Percentiles rank a stretch among this genome's conserved stretches.
Conservation (phyloP, 768 basidiomycete genomes). For the Tricholoma flavovirens region DNA sequence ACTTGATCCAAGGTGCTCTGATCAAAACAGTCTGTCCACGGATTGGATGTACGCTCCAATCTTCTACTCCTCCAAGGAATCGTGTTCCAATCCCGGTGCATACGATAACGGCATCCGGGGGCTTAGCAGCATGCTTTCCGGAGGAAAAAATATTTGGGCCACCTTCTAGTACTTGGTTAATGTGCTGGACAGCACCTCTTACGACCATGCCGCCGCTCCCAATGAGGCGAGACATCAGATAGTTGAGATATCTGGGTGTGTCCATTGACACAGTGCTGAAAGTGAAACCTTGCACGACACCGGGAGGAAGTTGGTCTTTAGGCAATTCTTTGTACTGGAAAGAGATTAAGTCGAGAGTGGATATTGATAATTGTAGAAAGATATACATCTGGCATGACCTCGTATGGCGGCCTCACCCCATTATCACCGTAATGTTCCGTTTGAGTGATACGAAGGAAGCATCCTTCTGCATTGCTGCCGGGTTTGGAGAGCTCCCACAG, state of each 20-base stretch:
- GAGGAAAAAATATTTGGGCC: slow-evolving; percentile 35
- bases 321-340: slow-evolving; percentile 33
- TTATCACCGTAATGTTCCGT: slow-evolving; percentile 51
- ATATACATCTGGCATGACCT: slow-evolving; percentile 52
- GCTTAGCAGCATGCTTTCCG: slow-evolving; percentile 10
- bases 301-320: slow-evolving; percentile 27
- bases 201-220: slow-evolving; percentile 55
- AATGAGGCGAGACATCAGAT: slow-evolving; percentile 62
- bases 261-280: slow-evolving; percentile 73
- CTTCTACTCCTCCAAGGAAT: slow-evolving; percentile 77
- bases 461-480: slow-evolving; percentile 47
- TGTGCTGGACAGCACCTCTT: slow-evolving; percentile 59
- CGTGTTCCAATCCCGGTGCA: slow-evolving; percentile 73
- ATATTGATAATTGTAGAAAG: neutral
- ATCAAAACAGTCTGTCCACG: slow-evolving; percentile 82
- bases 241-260: slow-evolving; percentile 62
- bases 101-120: slow-evolving; percentile 56
- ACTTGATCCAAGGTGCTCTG: slow-evolving; percentile 60
- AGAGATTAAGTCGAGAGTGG: neutral
- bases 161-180: slow-evolving; percentile 64
- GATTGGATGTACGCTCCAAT: slow-evolving; percentile 66
- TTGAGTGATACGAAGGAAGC: slow-evolving; percentile 60
- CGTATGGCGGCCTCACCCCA: slow-evolving; percentile 33
- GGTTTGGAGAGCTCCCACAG: slow-evolving; percentile 72
- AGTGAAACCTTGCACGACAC: slow-evolving; percentile 39